These are phyloP conservation scores for Claviceps quebecensis DNA, from an alignment of 2,329 filamentous ascomycete species.

Conservation along the genomic window DNA sequence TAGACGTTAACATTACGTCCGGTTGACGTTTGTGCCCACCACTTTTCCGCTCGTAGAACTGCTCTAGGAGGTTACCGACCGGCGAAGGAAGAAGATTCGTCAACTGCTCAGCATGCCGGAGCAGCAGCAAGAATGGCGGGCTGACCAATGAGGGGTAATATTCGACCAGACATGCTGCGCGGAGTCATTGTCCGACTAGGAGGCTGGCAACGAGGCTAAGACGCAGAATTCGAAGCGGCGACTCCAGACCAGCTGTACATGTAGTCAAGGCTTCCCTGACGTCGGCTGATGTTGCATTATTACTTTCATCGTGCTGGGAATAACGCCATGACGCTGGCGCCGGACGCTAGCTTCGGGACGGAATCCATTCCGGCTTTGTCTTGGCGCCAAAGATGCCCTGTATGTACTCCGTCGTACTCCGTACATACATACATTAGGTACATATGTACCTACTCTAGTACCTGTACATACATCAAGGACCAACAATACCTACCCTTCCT, in stretches of 20 bases:
- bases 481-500: too few relatives aligned
- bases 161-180: neutral
- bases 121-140: neutral
- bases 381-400: neutral
- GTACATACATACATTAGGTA: too few relatives aligned
- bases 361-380: neutral
- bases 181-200: neutral
- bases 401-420: too few relatives aligned
- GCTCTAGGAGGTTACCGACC: neutral
- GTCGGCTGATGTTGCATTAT: too few relatives aligned
- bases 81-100: neutral
- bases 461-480: too few relatives aligned
- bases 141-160: constrained; percentile 1
- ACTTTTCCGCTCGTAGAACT: neutral
- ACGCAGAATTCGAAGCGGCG: too few relatives aligned
- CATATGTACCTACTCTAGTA: too few relatives aligned
- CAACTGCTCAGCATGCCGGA: neutral
- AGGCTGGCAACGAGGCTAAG: too few relatives aligned
- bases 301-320: neutral
- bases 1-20: neutral
- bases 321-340: neutral
- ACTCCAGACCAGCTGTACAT: too few relatives aligned
- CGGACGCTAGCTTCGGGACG: neutral
- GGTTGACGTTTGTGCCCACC: constrained; percentile 1
- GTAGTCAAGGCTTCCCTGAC: too few relatives aligned